Base-by-base conservation (phyloP, 2,329 filamentous ascomycete genomes). In the Ophiostoma piceae region DNA sequence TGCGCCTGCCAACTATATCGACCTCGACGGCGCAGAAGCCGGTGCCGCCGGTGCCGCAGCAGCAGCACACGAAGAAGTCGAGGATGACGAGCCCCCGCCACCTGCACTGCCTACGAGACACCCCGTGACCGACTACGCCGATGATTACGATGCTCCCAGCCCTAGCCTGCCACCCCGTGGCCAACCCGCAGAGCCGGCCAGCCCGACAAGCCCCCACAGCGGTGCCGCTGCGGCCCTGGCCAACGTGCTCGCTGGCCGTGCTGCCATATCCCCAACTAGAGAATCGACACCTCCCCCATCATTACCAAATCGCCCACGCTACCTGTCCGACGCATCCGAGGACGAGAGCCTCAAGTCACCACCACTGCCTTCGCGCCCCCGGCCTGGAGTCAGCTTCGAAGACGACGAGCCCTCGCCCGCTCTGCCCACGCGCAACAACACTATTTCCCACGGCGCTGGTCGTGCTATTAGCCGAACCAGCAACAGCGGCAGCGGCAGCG, bases 1-100 rank as follows among this genome's bases (percentile, higher is more conserved):
- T 79, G 95, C 92, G 69, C 95, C 95, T 3, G 87, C 94, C 71
- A 99, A 98, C 79, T 99, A 99, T 78, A 97, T 98, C 74, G 92
- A 98, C 16, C 19, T 71, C 69, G 60, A 51, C 26, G 71, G 65
- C 74, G 80, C 32, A 39, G 62, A 92, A 68, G 79, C 83, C 66
- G 83, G 57, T 78, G 78, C 37, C 77, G 54, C 41, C 1, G 68
- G 29, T 2, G 39, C 67, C 0, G 69, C 47, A 4, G 32, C 67
- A 0, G 69, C 47, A 4, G 64, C 75, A 6, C 74, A 76, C 11
- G 77, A 80, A 67, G 79, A 79, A 65, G 80, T 82, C 7, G 80
- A 83, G 60, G 79, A 82, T 41, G 80, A 80, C 65, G 77, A 77
- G 67, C 80, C 80, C 14, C 73, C 73, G 19, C 71, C 78, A 22